Conservation (phyloP, 768 basidiomycete species). For the Rhizopogon vesiculosus region DNA sequence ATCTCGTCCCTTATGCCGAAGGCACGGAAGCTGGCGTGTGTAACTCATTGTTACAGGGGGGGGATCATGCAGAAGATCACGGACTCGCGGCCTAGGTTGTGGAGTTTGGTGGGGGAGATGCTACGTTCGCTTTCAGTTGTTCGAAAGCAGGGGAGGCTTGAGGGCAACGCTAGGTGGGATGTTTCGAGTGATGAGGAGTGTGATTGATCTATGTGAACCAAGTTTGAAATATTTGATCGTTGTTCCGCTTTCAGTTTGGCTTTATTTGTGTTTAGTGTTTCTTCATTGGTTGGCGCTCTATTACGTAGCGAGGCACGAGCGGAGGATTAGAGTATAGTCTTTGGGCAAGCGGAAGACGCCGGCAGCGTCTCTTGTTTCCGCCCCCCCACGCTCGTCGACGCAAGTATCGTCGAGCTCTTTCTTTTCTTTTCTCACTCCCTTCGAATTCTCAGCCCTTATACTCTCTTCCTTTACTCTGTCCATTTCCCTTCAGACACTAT, state of each 20-base stretch:
- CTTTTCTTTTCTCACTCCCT: too few species aligned
- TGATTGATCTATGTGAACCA: background rate
- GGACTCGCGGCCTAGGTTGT: background rate
- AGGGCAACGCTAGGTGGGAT: background rate
- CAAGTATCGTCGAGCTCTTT: too few species aligned
- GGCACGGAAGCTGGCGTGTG: background rate
- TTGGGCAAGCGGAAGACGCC: too few species aligned
- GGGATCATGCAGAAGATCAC: background rate
- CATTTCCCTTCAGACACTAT: too few species aligned
- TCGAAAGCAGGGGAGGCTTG: background rate
- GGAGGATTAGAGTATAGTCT: too few species aligned
- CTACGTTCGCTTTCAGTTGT: background rate
- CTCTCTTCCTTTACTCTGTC: too few species aligned
- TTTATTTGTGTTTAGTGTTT: background rate
- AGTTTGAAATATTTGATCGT: background rate
- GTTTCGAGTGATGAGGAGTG: background rate
- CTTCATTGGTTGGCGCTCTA: too few species aligned
- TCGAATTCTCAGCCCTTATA: too few species aligned
- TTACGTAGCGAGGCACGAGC: too few species aligned
- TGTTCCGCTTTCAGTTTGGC: background rate
- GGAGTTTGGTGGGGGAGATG: background rate
- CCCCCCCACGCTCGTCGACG: too few species aligned
- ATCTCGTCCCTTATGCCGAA: background rate
- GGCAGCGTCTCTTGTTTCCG: too few species aligned
- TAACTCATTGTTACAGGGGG: background rate